These are phyloP conservation scores for Backusella luteola DNA, from an alignment of 192 early-diverging fungal species.

Conservation along the genomic window DNA sequence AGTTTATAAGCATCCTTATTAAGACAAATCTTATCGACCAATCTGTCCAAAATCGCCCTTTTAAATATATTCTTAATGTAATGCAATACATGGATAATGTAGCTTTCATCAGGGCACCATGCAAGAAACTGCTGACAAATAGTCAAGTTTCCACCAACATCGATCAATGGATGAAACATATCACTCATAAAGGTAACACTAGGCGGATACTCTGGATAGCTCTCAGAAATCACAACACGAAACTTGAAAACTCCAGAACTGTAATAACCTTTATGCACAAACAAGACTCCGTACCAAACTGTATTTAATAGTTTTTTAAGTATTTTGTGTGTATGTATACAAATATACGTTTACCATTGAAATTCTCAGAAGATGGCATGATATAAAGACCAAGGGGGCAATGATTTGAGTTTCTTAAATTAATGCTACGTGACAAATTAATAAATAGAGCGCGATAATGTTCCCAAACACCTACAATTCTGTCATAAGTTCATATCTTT, in stretches of 20 bases:
- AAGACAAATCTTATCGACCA: constrained; percentile 58
- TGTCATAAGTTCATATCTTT: constrained; percentile 67
- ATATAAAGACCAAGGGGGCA: constrained; percentile 88
- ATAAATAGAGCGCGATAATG: not conserved
- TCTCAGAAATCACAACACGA: constrained; percentile 70
- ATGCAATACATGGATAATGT: constrained; percentile 85
- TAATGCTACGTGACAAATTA: constrained; percentile 49
- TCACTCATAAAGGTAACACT: constrained; percentile 71
- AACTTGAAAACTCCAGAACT: constrained; percentile 90
- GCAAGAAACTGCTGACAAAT: constrained; percentile 77
- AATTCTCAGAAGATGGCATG: constrained; percentile 70
- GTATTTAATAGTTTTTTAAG: not conserved
- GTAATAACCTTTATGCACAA: constrained; percentile 91
- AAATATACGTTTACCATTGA: constrained; percentile 47
- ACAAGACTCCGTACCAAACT: constrained; percentile 86
- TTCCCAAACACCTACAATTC: constrained; percentile 56
- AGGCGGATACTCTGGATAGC: constrained; percentile 77
- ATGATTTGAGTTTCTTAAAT: constrained; percentile 72
- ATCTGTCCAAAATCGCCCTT: constrained; percentile 65
- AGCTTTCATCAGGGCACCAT: constrained; percentile 83
- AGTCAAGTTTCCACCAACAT: constrained; percentile 63
- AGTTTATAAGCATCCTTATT: constrained; percentile 67
- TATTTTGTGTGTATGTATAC: not conserved
- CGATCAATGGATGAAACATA: constrained; percentile 88
- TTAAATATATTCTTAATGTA: constrained; percentile 89